phyloP scores from a whole-genome alignment of 768 basidiomycete genomes.

The Phylloporus sp. region DNA sequence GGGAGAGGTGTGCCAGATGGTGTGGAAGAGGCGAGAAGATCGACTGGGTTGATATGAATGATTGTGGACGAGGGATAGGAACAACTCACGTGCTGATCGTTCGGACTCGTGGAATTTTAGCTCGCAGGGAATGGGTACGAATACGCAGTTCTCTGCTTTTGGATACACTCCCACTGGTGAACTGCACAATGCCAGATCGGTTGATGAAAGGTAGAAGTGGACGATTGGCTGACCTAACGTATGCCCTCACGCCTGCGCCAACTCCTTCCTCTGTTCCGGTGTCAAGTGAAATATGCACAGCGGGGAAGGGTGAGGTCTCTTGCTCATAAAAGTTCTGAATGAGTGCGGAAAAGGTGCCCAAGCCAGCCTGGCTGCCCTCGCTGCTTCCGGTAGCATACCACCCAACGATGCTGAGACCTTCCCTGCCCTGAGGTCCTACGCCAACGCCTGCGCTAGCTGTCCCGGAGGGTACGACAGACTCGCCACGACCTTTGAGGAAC shows the following conservation, averaged over 20 bases:
- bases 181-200: conserved; percentile 35
- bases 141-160: conserved; percentile 93
- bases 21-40: conserved; percentile 59
- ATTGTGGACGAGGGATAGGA: neutral
- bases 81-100: conserved; percentile 72
- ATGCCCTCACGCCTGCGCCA: conserved; percentile 79
- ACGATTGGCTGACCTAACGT: conserved; percentile 59
- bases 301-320: conserved; percentile 84
- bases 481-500: conserved; percentile 58
- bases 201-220: conserved; percentile 6
- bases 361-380: conserved; percentile 33
- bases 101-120: conserved; percentile 81
- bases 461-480: conserved; percentile 32
- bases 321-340: conserved; percentile 97
- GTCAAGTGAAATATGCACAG: conserved; percentile 88
- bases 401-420: conserved; percentile 89
- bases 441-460: conserved; percentile 16
- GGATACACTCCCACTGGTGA: conserved; percentile 85
- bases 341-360: conserved; percentile 93
- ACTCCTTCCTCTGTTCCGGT: conserved; percentile 67
- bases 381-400: conserved; percentile 84
- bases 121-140: conserved; percentile 87
- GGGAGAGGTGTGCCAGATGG: conserved; percentile 35
- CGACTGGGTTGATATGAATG: conserved; percentile 48
- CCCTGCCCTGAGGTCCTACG: conserved; percentile 28